These are phyloP conservation scores for Amanita pseudoporphyria DNA, from an alignment of 768 basidiomycete species.

Conservation along the genomic window DNA sequence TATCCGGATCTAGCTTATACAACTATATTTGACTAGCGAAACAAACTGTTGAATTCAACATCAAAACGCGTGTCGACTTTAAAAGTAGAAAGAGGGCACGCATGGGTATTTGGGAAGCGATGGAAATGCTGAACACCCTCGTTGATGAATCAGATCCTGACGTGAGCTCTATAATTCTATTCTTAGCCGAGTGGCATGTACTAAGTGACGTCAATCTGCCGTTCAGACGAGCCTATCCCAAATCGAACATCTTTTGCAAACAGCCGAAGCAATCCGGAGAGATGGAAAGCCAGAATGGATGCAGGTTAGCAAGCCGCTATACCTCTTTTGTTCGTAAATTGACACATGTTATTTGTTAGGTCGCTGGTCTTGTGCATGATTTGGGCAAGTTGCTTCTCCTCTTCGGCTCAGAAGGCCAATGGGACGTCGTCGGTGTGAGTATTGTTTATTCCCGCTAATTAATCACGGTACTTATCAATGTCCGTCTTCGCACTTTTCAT, in stretches of 20 bases:
- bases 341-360: slow-evolving; percentile 23
- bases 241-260: slow-evolving; percentile 87
- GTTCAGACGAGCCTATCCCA: slow-evolving; percentile 65
- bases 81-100: slow-evolving; percentile 53
- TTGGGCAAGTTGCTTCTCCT: slow-evolving; percentile 82
- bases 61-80: slow-evolving; percentile 68
- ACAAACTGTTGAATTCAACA: slow-evolving; percentile 81
- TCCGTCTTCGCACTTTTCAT: background rate
- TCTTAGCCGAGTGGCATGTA: slow-evolving; percentile 1
- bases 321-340: background rate
- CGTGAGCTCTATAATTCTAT: slow-evolving; percentile 26
- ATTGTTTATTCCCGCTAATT: slow-evolving; percentile 6
- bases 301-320: slow-evolving; percentile 36
- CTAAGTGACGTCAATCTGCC: slow-evolving; percentile 16
- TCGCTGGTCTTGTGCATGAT: slow-evolving; percentile 81
- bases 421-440: slow-evolving; percentile 87
- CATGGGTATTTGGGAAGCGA: slow-evolving; percentile 85
- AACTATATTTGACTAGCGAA: slow-evolving; percentile 41
- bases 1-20: background rate
- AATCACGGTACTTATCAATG: background rate
- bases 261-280: slow-evolving; percentile 79
- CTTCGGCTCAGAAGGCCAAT: slow-evolving; percentile 83
- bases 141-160: slow-evolving; percentile 91
- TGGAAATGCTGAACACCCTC: slow-evolving; percentile 79
- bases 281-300: slow-evolving; percentile 91